Evolutionary conservation across 257 asterid genomes (phyloP).

Genomic region (Nemophila menziesii): DNA sequence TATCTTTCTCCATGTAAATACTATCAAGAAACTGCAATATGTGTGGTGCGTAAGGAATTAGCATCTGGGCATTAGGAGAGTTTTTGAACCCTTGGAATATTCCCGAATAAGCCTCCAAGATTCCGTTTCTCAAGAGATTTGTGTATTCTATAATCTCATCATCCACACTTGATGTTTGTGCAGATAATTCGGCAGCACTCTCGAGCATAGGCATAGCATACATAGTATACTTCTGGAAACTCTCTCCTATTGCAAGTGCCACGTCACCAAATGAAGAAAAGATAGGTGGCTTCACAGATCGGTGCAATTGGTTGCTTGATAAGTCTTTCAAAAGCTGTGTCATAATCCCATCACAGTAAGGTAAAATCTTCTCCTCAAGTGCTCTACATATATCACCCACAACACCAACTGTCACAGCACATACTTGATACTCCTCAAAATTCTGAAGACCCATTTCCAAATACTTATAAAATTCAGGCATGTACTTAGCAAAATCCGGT

Average conservation of each 20-base stretch:
- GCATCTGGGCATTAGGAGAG: constrained; percentile 63
- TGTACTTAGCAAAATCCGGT: constrained; percentile 55
- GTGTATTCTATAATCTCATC: constrained; percentile 71
- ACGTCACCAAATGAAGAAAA: constrained; percentile 88
- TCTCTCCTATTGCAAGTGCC: constrained; percentile 73
- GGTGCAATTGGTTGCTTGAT: constrained; percentile 69
- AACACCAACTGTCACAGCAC: constrained; percentile 84
- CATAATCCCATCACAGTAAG: constrained; percentile 81
- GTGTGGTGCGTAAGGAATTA: constrained; percentile 68
- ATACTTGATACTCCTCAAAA: constrained; percentile 83
- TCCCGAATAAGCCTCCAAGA: constrained; percentile 82
- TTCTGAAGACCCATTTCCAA: constrained; percentile 89
- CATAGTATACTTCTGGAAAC: constrained; percentile 70
- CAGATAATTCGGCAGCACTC: constrained; percentile 79
- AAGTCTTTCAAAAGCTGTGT: constrained; percentile 67
- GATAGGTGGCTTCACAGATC: constrained; percentile 82
- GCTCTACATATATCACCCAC: constrained; percentile 90
- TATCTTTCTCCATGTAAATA: constrained; percentile 68
- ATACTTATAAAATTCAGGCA: constrained; percentile 76
- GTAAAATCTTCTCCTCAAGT: constrained; percentile 59
- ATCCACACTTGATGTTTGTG: constrained; percentile 50
- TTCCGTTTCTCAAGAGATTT: constrained; percentile 63
- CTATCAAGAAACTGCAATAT: constrained; percentile 72
- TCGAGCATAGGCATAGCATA: constrained; percentile 92
- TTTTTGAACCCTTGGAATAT: constrained; percentile 79